Base-by-base conservation (phyloP, 805 yeast species). In the Cyberlindnera petersonii region DNA sequence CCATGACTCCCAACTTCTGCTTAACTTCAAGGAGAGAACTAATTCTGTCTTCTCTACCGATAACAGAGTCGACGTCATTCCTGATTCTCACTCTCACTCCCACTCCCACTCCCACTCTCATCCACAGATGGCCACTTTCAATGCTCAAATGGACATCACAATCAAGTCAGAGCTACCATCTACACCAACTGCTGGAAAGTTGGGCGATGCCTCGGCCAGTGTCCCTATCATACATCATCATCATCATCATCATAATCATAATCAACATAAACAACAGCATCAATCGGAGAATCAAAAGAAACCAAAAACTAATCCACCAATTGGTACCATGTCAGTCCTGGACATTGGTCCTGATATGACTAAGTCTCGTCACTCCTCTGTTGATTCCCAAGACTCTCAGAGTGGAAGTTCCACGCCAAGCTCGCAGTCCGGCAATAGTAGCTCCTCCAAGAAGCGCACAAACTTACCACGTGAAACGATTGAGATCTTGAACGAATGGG, bases 381-480 rank as follows among this genome's bases (percentile, higher is more conserved):
- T 40, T 13, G 56, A 44, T 9, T 49, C 51, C 2, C 17, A 41
- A 16, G 52, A 49, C 8, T 46, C 53, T 0, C 31, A 36, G 15
- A 30, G 40, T 4, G 37, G 43, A 4, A 30, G 32, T 13, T 16
- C 24, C 10, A 35, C 37, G 10, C 33, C 40, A 21, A 31, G 31
- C 28, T 37, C 50, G 11, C 18, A 18, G 31, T 5, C 27, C 37
- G 9, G 18, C 11, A n/a, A n/a, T n/a, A n/a, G n/a, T n/a, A n/a
- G n/a, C n/a, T 19, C 28, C 11, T 30, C 42, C 36, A 64, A 65
- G 27, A 71, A 78, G 29, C 71, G 95, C 48, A 81, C 86, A 31
- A 86, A 85, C 59, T 65, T 86, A 45, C 95, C 95, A 17, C 77
- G 83, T 50, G 84, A 77, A 43, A 85, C 87, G 3, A 85, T 91